A percentile compares a stretch with the other conserved stretches of the same genome.
These are phyloP conservation scores for Debaryomyces castellii DNA, from an alignment of 805 yeast genomes.

Conservation along the genomic window DNA sequence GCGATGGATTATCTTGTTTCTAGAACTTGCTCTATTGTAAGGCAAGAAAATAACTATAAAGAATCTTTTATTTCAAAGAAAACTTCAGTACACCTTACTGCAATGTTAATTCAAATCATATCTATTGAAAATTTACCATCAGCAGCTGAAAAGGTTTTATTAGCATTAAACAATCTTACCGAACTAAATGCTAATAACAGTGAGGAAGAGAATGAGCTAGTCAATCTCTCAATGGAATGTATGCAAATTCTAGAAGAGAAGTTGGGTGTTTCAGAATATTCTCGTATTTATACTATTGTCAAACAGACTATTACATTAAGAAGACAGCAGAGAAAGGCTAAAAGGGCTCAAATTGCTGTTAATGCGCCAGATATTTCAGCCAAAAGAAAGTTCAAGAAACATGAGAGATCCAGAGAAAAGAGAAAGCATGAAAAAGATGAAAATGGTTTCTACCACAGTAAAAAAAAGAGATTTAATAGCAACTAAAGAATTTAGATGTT, in stretches of 20 bases:
- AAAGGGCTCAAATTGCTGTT: slow-evolving; percentile 72
- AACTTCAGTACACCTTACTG: slow-evolving; percentile 67
- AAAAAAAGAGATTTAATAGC: slow-evolving; percentile 44
- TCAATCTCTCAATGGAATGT: slow-evolving; percentile 60
- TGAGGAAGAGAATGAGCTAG: slow-evolving; percentile 53
- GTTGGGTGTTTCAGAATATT: slow-evolving; percentile 70
- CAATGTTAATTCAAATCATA: slow-evolving; percentile 58
- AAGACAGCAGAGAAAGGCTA: slow-evolving; percentile 74
- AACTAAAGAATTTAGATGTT: not conserved
- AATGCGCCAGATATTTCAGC: slow-evolving; percentile 84
- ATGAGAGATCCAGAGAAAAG: slow-evolving; percentile 72
- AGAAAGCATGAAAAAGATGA: slow-evolving; percentile 74
- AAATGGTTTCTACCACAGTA: slow-evolving; percentile 70
- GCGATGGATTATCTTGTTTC: slow-evolving; percentile 62
- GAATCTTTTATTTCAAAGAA: slow-evolving; percentile 61
- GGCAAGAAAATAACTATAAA: slow-evolving; percentile 59
- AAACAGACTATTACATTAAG: slow-evolving; percentile 56
- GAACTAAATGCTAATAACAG: slow-evolving; percentile 42
- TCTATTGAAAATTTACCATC: slow-evolving; percentile 37
- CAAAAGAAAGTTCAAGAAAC: slow-evolving; percentile 71
- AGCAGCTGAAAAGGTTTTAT: slow-evolving; percentile 49
- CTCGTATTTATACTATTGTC: slow-evolving; percentile 61
- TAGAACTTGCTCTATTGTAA: slow-evolving; percentile 61
- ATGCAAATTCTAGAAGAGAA: slow-evolving; percentile 63
- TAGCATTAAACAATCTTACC: slow-evolving; percentile 51